Base-by-base conservation (phyloP, 768 basidiomycete species). In the Coprinellus aureogranulatus region DNA sequence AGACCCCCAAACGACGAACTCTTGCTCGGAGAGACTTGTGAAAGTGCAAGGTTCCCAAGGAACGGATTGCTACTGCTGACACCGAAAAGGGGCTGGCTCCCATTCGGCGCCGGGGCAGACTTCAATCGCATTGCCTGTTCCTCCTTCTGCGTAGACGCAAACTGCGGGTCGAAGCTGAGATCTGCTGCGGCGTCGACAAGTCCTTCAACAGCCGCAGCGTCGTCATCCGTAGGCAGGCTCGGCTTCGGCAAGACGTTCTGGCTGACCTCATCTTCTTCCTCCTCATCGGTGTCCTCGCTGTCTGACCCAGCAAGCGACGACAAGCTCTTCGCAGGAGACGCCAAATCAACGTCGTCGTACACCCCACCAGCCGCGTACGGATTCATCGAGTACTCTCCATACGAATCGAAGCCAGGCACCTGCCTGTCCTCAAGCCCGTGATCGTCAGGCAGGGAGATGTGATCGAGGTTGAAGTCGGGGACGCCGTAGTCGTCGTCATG, bases 281-380 rank as follows among this genome's bases (percentile, higher is more conserved):
- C 65, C 1, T 57, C 58, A 11, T 69, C 69, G 2, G 34, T 34
- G 14, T 34, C 34, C 34, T 61, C 58, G 12, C 64, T 65, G 42
- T 71, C 70, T 1, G 67, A 67, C 23, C 63, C 69, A 1, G 71
- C 71, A 3, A 72, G 65, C 6, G 69, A 70, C 9, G 68, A 70
- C 11, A 72, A 63, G 2, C 69, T 70, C 59, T 71, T 68, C 5
- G 68, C 58, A 5, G 71, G 71, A 2, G 70, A 69, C 1, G 59
- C 58, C n/a, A 61, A 58, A 39, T 65, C 68, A 31, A 65, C 23
- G 12, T 39, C 46, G n/a, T 64, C 59, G 49, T 57, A 39, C 31
- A 51, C 12, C 26, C 18, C 45, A 55, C 45, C 18, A 45, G 46
- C 25, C 46, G 52, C 26, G 31, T 14, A 51, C 6, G 41, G 41